phyloP scores from a whole-genome alignment of 208 protist genomes.

The Leishmania lainsoni region DNA sequence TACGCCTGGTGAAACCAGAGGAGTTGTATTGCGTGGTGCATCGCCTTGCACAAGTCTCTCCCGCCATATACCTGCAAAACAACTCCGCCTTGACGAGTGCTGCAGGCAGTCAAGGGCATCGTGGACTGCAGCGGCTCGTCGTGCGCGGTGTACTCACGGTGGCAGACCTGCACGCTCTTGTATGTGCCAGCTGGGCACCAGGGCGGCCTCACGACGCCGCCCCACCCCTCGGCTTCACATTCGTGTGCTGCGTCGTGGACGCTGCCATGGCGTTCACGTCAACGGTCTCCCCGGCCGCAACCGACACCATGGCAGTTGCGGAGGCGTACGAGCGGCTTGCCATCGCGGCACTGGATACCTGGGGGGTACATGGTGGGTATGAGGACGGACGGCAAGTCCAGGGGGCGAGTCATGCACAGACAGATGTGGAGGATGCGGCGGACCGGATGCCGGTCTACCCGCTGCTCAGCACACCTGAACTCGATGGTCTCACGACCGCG shows the following conservation, averaged over 20 bases:
- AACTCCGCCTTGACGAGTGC: not conserved
- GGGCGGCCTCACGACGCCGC: constrained; percentile 16
- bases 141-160: constrained; percentile 32
- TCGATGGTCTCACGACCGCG: not conserved
- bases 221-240: constrained; percentile 19
- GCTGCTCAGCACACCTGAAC: constrained; percentile 4
- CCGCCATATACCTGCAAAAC: not conserved
- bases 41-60: constrained; percentile 8
- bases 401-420: not conserved
- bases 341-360: constrained; percentile 3
- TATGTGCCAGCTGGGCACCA: constrained; percentile 22
- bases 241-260: constrained; percentile 25
- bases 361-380: not conserved
- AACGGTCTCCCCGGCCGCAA: not conserved
- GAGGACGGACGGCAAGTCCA: not conserved
- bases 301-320: not conserved
- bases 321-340: constrained; percentile 14
- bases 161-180: constrained; percentile 26
- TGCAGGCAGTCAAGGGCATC: not conserved
- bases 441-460: constrained; percentile 19
- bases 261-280: constrained; percentile 13
- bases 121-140: not conserved
- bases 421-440: not conserved
- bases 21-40: constrained; percentile 17
- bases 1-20: constrained; percentile 31